A percentile compares a stretch with the other conserved stretches of the same genome.
These are phyloP conservation scores for Paramecium sexaurelia DNA, from an alignment of 73 alveolate genomes.

Conservation along the genomic window DNA sequence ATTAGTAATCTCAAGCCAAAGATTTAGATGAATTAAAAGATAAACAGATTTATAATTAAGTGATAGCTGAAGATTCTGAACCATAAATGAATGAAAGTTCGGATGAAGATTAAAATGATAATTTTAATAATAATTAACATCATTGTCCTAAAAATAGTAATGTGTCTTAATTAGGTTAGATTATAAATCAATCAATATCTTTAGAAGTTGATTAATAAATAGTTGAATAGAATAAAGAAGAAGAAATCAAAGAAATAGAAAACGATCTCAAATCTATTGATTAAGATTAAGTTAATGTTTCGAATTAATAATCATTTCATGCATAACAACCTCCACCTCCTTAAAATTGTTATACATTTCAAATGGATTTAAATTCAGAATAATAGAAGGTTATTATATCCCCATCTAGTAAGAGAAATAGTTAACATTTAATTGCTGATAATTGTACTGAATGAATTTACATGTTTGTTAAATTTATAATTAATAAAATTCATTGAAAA, in stretches of 20 bases:
- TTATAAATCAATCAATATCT: background rate
- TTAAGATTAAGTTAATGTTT: background rate
- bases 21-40: slow-evolving; percentile 22
- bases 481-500: background rate
- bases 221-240: background rate
- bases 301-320: slow-evolving; percentile 6
- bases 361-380: background rate
- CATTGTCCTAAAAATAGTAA: slow-evolving; percentile 27
- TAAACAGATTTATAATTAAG: background rate
- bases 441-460: slow-evolving; percentile 49
- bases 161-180: background rate
- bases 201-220: background rate
- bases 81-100: slow-evolving; percentile 46
- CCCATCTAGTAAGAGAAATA: background rate
- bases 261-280: background rate
- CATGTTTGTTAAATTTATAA: background rate
- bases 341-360: slow-evolving; percentile 43
- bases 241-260: background rate
- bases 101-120: background rate
- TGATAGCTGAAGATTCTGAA: slow-evolving; percentile 27
- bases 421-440: slow-evolving; percentile 53
- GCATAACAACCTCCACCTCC: slow-evolving; percentile 57
- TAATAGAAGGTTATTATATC: background rate
- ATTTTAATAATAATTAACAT: background rate
- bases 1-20: background rate